Conservation (phyloP, 176 grass and related monocot genomes). For the Ensete ventricosum region DNA sequence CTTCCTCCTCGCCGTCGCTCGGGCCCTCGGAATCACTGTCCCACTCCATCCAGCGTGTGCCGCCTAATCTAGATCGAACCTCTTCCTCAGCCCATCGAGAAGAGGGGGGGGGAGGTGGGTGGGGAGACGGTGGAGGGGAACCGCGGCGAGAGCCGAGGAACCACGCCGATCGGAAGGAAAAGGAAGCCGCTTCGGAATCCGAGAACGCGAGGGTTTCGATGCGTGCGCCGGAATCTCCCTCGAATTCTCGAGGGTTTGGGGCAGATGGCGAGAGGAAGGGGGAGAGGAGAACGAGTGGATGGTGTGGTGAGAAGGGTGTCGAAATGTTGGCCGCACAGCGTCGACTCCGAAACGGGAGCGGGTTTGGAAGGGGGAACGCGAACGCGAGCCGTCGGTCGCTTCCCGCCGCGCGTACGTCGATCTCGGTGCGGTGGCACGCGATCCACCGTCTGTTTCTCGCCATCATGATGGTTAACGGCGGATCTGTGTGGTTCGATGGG, state of each 20-base stretch:
- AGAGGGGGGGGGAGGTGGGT: neutral
- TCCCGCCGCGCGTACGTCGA: neutral
- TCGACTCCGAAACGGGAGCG: neutral
- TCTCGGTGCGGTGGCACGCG: neutral
- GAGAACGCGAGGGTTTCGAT: neutral
- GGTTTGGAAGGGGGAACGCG: neutral
- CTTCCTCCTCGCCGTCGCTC: slow-evolving; percentile 30
- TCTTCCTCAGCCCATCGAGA: neutral
- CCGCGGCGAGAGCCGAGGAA: neutral
- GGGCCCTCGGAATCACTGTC: slow-evolving; percentile 19
- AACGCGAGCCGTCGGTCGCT: neutral
- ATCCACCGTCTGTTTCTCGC: neutral
- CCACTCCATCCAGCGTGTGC: slow-evolving; percentile 7
- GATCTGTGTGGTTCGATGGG: neutral
- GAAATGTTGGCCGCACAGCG: slow-evolving; percentile 5
- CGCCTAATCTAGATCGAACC: neutral
- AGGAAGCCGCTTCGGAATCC: neutral
- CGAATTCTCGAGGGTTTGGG: neutral
- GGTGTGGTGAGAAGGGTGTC: slow-evolving; percentile 1
- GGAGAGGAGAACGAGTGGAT: slow-evolving; percentile 3
- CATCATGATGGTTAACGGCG: neutral
- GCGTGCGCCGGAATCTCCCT: neutral
- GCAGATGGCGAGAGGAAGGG: neutral
- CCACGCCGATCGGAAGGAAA: neutral
- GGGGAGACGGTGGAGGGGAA: neutral